Evolutionary conservation across 257 asterid genomes (phyloP).

Genomic region (Solanum stenotomum): DNA sequence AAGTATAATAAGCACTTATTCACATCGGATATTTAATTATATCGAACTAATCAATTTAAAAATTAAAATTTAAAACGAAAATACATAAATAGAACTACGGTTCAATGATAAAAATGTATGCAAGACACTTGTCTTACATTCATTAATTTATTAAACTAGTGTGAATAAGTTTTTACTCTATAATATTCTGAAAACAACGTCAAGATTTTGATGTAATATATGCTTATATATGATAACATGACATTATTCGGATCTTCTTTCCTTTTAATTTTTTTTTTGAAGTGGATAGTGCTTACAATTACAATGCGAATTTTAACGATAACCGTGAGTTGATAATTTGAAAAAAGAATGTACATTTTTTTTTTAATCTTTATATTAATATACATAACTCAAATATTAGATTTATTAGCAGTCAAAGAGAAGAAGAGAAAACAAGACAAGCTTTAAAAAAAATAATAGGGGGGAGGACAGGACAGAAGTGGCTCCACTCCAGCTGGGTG

Average conservation of each 20-base stretch:
- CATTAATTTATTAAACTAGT: neutral
- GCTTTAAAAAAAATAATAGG: neutral
- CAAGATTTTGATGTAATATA: neutral
- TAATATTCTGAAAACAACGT: neutral
- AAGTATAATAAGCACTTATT: neutral
- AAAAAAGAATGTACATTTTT: neutral
- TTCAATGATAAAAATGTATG: neutral
- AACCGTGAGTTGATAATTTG: neutral
- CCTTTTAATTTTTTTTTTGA: neutral
- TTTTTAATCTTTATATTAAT: neutral
- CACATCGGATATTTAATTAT: too few species aligned
- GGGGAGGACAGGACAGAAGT: neutral
- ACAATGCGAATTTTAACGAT: neutral
- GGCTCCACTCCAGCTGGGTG: neutral
- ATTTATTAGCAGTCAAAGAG: neutral
- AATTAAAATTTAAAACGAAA: too few species aligned
- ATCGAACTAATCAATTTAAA: too few species aligned
- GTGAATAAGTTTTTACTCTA: neutral
- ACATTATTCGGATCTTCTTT: neutral
- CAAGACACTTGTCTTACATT: neutral
- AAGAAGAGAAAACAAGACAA: neutral
- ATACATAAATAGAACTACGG: neutral
- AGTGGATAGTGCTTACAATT: neutral
- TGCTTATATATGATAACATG: too few species aligned
- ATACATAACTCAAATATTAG: neutral